Base-by-base conservation (phyloP, 2,329 filamentous ascomycete genomes). In the Pseudopithomyces maydicus region DNA sequence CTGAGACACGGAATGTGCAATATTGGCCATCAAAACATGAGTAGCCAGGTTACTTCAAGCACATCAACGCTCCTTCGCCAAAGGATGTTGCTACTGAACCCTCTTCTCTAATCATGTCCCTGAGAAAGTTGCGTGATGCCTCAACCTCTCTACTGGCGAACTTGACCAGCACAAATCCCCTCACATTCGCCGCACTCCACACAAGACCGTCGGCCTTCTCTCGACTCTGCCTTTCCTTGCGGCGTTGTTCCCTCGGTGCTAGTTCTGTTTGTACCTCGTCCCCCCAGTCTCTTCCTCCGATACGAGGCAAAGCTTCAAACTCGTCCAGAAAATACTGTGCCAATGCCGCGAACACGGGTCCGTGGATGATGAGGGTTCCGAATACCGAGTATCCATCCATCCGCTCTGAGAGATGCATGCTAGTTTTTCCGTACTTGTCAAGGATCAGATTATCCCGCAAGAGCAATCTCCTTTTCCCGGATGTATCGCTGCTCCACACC, bases 371-470 rank as follows among this genome's bases (percentile, higher is more conserved):
- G 20, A 98, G 78, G 0, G 93, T 98, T 0, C 92, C 95, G 58
- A 96, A 88, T 17, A 97, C 82, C 10, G 89, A 88, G 62, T 91
- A 82, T 1, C 85, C 84, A 51, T 92, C 86, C 85, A 96, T 94
- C 7, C 90, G 46, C 84, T 62, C 50, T 48, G 72, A 62, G 66
- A 73, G 48, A 50, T 63, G 52, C 66, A 72, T 66, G 32, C 65
- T 58, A 3, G 72, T 71, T n/a, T 53, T 53, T 45, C 70, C 63
- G 70, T 80, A 76, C 70, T 58, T 82, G 59, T 91, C 86, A 5
- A 99, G 80, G 11, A 93, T 84, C 44, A 98, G 82, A 8, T 91
- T 89, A 75, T 99, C 95, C 59, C 94, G 84, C n/a, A 98, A 82
- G 1, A 98, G 80, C 15, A 98, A 82, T 58, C 88, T 85, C 55